Evolutionary conservation across 2,329 filamentous ascomycete genomes (phyloP).

Genomic region (Cadophora sp.): DNA sequence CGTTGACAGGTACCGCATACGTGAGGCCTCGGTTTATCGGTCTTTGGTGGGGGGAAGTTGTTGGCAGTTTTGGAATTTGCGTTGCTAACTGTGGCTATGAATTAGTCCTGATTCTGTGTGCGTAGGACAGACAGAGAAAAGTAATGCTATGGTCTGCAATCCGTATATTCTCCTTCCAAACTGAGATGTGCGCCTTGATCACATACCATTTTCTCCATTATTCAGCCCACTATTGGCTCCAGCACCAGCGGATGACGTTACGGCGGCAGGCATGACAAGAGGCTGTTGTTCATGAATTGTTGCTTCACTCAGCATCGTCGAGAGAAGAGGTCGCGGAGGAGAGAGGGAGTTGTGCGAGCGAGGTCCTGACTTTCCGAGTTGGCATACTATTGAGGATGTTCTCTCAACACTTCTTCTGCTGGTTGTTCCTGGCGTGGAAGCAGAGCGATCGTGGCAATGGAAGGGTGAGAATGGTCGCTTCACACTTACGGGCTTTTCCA

Average conservation of each 20-base stretch:
- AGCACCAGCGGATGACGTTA: conserved; percentile 40
- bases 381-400: conserved; percentile 39
- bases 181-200: neutral
- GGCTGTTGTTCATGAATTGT: conserved; percentile 37
- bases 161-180: conserved; percentile 6
- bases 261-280: conserved; percentile 42
- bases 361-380: conserved; percentile 23
- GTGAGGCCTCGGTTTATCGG: conserved; percentile 95
- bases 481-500: conserved; percentile 40
- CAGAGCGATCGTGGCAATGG: conserved; percentile 37
- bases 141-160: conserved; percentile 21
- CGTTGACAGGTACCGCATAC: conserved; percentile 90
- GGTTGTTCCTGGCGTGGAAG: conserved; percentile 31
- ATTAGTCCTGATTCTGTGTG: conserved; percentile 27
- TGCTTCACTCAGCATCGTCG: conserved; percentile 41
- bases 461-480: conserved; percentile 32
- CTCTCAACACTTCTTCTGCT: conserved; percentile 32
- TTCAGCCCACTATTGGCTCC: conserved; percentile 38
- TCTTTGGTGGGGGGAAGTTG: conserved; percentile 80
- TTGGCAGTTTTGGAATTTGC: conserved; percentile 40
- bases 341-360: conserved; percentile 30
- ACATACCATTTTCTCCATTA: conserved; percentile 44
- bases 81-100: conserved; percentile 26
- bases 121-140: conserved; percentile 21
- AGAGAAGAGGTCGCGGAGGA: conserved; percentile 27